Base-by-base conservation (phyloP, 2,329 filamentous ascomycete species). In the Diaporthe nobilis region DNA sequence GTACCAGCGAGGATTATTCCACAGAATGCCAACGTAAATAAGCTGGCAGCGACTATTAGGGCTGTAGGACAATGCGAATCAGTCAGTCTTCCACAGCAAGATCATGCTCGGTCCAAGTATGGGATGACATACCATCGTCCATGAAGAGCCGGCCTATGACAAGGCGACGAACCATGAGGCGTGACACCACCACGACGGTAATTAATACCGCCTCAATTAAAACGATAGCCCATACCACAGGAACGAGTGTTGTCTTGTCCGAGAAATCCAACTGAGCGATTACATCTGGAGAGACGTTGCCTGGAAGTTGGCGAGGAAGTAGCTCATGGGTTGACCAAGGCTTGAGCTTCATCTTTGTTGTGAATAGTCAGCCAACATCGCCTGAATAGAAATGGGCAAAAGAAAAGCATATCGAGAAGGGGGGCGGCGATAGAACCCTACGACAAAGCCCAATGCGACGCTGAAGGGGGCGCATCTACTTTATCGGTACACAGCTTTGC, bases 181-280 rank as follows among this genome's bases (percentile, higher is more conserved):
- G 63, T 25, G 47, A 37, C 10, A 68, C 44, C 17, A 68, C 63
- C 63, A 68, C 44, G 25, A 68, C 44, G 63, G 44, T 68, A 25
- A 68, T 68, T 22, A 39, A 4, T 13, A 53, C 63, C 20, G 44
- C 63, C 31, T 68, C 31, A 51, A 68, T 6, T 31, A 37, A 49
- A 2, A 68, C 63, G 34, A 68, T 25, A 39, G 22, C 44, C 63
- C 63, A 68, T 68, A 68, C n/a, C 28, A 53, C 28, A 39, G 63
- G 63, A 25, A 68, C 63, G 8, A 68, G 44, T n/a, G 63, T 68
- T 15, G 63, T 37, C 13, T 68, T 68, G 10, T 68, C 44, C 31
- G 63, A 37, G n/a, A 68, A 68, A 17, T 68, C 28, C 31, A 68
- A 25, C 44, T 68, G 63, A 53, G 63, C 63, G 12, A 51, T 51